Conservation (phyloP, 768 basidiomycete species). For the Mycena crocata region DNA sequence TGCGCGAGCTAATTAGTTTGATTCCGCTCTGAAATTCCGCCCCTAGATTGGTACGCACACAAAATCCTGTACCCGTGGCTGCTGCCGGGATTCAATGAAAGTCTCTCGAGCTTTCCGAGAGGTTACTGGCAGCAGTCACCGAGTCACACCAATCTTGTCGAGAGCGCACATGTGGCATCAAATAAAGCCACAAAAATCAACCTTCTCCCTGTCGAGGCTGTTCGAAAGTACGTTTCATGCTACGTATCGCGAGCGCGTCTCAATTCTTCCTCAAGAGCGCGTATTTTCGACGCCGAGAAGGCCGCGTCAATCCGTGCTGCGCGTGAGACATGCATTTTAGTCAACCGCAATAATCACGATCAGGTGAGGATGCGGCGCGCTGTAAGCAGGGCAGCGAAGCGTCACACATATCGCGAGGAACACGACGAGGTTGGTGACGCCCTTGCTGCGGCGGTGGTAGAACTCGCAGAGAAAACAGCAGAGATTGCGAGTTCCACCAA, state of each 20-base stretch:
- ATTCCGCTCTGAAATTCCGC: not conserved
- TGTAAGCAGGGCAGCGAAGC: not conserved
- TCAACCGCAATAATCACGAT: constrained; percentile 12
- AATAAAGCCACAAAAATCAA: constrained; percentile 6
- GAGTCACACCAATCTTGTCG: constrained; percentile 13
- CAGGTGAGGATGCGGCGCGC: not conserved
- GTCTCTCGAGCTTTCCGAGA: constrained; percentile 2
- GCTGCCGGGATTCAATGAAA: not conserved
- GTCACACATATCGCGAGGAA: not conserved
- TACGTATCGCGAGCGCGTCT: not conserved
- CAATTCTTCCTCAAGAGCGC: not conserved
- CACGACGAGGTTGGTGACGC: not conserved
- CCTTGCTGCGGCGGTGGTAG: no score
- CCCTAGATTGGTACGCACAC: not conserved
- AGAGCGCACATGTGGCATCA: constrained; percentile 5
- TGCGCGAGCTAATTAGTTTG: not conserved
- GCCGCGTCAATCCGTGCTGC: constrained; percentile 5
- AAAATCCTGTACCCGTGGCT: constrained; percentile 4
- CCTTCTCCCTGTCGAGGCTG: constrained; percentile 1
- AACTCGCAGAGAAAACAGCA: no score
- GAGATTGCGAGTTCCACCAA: no score
- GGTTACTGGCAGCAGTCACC: constrained; percentile 5
- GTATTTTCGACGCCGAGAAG: not conserved
- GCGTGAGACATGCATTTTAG: constrained; percentile 6
- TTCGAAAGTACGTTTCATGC: not conserved